Base-by-base conservation (phyloP, 1,139 yeast species). In the Tardiomyces blankii region DNA sequence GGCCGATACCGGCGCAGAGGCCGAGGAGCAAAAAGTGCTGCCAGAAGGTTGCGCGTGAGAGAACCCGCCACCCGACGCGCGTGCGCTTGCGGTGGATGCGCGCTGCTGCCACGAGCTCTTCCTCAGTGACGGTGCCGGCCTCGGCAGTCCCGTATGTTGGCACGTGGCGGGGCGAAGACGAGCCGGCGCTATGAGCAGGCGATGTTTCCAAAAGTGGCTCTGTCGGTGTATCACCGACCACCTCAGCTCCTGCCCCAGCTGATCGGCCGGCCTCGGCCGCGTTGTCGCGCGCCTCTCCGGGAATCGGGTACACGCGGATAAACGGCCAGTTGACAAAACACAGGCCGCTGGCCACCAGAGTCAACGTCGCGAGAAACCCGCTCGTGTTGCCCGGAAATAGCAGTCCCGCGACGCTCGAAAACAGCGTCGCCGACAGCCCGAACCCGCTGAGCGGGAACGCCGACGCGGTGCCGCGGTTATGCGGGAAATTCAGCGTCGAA, bases 1-100 rank as follows among this genome's bases (percentile, higher is more conserved):
- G 89, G 8, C 89, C 89, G 47, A 78, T 68, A 4, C 87, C 83
- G 56, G 82, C 80, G 39, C 80, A 65, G 3, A 77, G 64, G 0
- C 85, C 81, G 46, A 82, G 65, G 14, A 80, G 66, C 6, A 73
- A 39, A 54, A 62, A 61, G 40, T 63, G 64, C 33, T 59, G 53
- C 68, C 69, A 65, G 51, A 63, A 65, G 25, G 25, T 21, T 4
- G 25, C 25, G 7, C 25, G 25, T 7, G 25, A 21, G 25, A 21
- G 25, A 4, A 21, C 7, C 7, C 25, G 25, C 25, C 25, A 21
- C 7, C 25, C 25, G 25, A 21, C 25, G 25, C 25, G 33, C 58
- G 59, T 18, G 42, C 35, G n/a, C 52, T 49, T n/a, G 32, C 14
- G 12, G 21, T 25, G 41, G 13, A 16, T 25, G 5, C 14, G 42